Evolutionary conservation across 176 grass and related monocot species (phyloP).

Genomic region (Poa pratensis): DNA sequence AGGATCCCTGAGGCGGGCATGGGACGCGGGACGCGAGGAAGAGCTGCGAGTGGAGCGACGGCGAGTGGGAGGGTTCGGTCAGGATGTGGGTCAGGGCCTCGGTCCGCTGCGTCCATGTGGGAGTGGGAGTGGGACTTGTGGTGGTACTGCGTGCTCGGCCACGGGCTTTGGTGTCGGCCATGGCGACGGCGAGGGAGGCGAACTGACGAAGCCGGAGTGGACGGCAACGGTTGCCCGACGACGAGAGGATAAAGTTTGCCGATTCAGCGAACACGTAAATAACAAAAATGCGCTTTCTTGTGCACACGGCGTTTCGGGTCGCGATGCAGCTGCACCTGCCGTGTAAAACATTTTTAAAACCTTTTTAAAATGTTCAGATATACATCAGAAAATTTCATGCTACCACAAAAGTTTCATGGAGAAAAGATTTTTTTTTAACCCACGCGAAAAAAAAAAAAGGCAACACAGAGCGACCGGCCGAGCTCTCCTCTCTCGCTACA

Average conservation of each 20-base stretch:
- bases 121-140: not conserved
- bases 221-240: not conserved
- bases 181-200: not conserved
- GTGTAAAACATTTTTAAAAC: too few relatives aligned
- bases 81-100: constrained; percentile 72
- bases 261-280: too few relatives aligned
- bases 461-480: too few relatives aligned
- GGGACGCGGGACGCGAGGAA: constrained; percentile 64
- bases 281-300: too few relatives aligned
- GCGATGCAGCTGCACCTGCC: too few relatives aligned
- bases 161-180: constrained; percentile 5
- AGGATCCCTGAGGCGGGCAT: constrained; percentile 49
- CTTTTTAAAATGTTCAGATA: too few relatives aligned
- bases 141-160: not conserved
- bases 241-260: constrained; percentile 7
- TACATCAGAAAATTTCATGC: too few relatives aligned
- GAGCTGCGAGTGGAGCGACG: constrained; percentile 89
- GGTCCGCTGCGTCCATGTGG: constrained; percentile 51
- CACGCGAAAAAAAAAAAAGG: too few relatives aligned
- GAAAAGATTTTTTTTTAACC: too few relatives aligned
- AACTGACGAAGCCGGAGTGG: not conserved
- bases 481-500: too few relatives aligned
- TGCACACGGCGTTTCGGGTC: too few relatives aligned
- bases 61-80: constrained; percentile 53
- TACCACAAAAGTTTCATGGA: too few relatives aligned